phyloP scores from a whole-genome alignment of 2,329 filamentous ascomycete genomes.

The Cephalotrichum gorgonifer region DNA sequence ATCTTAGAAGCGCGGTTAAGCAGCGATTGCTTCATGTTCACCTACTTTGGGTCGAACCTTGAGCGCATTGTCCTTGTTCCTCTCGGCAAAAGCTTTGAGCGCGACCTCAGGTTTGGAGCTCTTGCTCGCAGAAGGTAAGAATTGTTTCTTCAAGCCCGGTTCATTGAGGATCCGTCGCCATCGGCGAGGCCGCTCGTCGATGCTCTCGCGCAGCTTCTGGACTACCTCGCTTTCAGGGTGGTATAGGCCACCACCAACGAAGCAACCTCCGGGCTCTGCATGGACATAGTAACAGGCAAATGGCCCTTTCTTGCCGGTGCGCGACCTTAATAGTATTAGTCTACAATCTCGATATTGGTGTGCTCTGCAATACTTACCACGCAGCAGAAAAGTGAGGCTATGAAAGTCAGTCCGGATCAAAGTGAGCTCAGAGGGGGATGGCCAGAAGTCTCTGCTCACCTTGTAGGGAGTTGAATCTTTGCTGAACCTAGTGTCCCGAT shows the following conservation, averaged over 20 bases:
- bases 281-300: conserved; percentile 88
- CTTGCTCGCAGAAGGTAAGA: conserved; percentile 40
- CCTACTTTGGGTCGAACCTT: conserved; percentile 79
- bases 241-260: conserved; percentile 77
- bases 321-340: conserved; percentile 43
- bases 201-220: conserved; percentile 56
- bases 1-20: too few relatives aligned
- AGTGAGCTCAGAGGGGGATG: too few relatives aligned
- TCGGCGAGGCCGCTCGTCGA: conserved; percentile 61
- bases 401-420: neutral
- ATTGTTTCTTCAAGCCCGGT: conserved; percentile 49
- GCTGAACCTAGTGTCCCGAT: conserved; percentile 76
- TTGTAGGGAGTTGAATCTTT: conserved; percentile 85
- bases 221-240: conserved; percentile 60
- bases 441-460: conserved; percentile 31
- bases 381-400: conserved; percentile 75
- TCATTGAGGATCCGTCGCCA: conserved; percentile 60
- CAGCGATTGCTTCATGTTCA: neutral
- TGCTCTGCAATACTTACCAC: conserved; percentile 36
- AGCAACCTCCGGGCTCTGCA: conserved; percentile 59
- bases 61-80: conserved; percentile 64
- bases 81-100: conserved; percentile 57
- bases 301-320: conserved; percentile 76
- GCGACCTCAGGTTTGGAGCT: conserved; percentile 32
- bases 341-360: neutral